Base-by-base conservation (phyloP, 2,329 filamentous ascomycete genomes). In the Phialophora expanda region DNA sequence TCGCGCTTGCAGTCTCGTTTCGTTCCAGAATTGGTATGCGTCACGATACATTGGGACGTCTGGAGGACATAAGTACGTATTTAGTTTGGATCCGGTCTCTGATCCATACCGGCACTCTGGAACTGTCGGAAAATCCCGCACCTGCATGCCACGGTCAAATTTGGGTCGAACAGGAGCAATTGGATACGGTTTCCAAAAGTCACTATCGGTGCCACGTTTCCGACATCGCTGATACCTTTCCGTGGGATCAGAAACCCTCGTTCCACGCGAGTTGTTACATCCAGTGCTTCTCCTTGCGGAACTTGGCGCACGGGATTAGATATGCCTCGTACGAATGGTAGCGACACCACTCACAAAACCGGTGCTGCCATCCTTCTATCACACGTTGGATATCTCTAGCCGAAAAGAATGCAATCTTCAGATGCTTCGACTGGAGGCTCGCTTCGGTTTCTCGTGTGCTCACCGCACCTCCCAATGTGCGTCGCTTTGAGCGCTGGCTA, bases 31-130 rank as follows among this genome's bases (percentile, higher is more conserved):
- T 51, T 48, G 14, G 14, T 4, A 28, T 51, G 48, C 24, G 24
- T 51, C 48, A 22, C 24, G 22, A 51, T 14, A 9, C n/a, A 14
- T 51, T 11, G 24, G 26, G 28, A 17, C n/a, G 26, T 22, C 26
- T 55, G 12, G 28, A 30, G 28, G 28, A 34, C 28, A 20, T 34
- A 34, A 12, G 32, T 34, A 34, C 32, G 32, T 12, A 32, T 20
- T 32, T 34, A n/a, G 24, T 34, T 32, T 30, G 8, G 28, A 30
- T 53, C 26, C 26, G 11, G 53, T 34, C 24, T 24, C 7, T n/a
- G 53, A 12, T 20, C 5, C 17, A 34, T 28, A 55, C 53, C 53
- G 14, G 28, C 53, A 55, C 22, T 32, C 28, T 55, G 53, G 53
- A n/a, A 55, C 28, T 14, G 12, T 55, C 24, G 24, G 28, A 34